Base-by-base conservation (phyloP, 2,329 filamentous ascomycete species). In the Alternaria longipes region DNA sequence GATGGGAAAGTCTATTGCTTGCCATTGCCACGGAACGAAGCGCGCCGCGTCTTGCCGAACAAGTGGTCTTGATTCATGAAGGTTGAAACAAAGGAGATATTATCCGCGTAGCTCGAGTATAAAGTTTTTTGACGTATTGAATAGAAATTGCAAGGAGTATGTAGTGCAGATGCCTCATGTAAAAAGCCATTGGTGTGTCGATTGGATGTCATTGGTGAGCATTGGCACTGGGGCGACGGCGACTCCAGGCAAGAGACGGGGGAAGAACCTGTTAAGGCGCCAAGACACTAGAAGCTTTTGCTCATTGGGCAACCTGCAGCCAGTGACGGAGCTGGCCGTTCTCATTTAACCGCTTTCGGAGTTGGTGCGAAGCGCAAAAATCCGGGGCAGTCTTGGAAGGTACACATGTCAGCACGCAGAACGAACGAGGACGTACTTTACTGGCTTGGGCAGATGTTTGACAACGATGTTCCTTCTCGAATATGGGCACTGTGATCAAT, bases 261-360 rank as follows among this genome's bases (percentile, higher is more conserved):
- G 53, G 55, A 57, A 26, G 54, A 62, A 57, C 62, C 57, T 54
- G 56, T 69, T 67, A 59, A 66, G 68, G 63, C 58, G 66, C 64
- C 64, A 71, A 73, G 67, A 65, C 55, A 63, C 69, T 58, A 57
- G 42, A 67, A 62, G 59, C 63, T 60, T 60, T 63, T 38, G 61
- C 61, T 53, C 53, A 54, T 68, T 70, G 66, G 67, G 57, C 50
- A 41, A 59, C 30, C n/a, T 56, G 26, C 62, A 34, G 45, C 51
- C 32, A 50, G 32, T 50, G 46, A 38, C 46, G 46, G 46, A 24
- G 46, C 46, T 42, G 56, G 62, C 66, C 63, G 66, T 62, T 45
- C 70, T 64, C 60, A 66, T 62, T 64, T 59, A 69, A 61, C 69
- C 60, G 52, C 45, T 64, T 68, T 51, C 22, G 65, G 62, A 18